Conservation (phyloP, 2,329 filamentous ascomycete genomes). For the Cytospora leucostoma region DNA sequence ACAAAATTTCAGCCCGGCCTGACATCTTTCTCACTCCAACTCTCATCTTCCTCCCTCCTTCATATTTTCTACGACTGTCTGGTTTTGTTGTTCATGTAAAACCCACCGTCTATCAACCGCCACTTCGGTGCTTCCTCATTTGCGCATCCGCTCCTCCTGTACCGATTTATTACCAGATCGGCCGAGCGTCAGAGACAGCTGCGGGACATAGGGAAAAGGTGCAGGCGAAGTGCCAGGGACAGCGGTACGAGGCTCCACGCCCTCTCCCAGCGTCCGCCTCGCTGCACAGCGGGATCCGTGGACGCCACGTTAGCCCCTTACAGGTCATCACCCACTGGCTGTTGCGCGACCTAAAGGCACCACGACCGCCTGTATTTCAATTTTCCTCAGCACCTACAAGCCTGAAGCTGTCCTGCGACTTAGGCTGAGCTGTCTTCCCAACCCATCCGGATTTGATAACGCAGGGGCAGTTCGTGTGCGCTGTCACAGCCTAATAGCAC, state of each 20-base stretch:
- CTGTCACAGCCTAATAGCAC: neutral
- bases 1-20: slow-evolving; percentile 17
- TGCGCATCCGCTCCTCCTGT: slow-evolving; percentile 19
- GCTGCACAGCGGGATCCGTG: slow-evolving; percentile 6
- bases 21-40: slow-evolving; percentile 9
- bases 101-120: slow-evolving; percentile 1
- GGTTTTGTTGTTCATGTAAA: slow-evolving; percentile 4
- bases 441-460: neutral
- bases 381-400: neutral
- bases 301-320: slow-evolving; percentile 7
- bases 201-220: slow-evolving; percentile 9
- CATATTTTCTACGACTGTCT: slow-evolving; percentile 1
- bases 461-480: neutral
- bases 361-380: neutral
- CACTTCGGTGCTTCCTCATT: slow-evolving; percentile 18
- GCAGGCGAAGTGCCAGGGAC: slow-evolving; percentile 20
- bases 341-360: neutral
- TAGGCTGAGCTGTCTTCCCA: neutral
- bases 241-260: slow-evolving; percentile 15
- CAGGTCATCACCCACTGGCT: neutral
- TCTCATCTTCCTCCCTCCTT: neutral
- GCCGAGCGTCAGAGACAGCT: slow-evolving; percentile 17
- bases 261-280: neutral
- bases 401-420: neutral
- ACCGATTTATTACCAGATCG: slow-evolving; percentile 11